phyloP scores from a whole-genome alignment of 768 basidiomycete genomes.

The Lentinula raphanica region DNA sequence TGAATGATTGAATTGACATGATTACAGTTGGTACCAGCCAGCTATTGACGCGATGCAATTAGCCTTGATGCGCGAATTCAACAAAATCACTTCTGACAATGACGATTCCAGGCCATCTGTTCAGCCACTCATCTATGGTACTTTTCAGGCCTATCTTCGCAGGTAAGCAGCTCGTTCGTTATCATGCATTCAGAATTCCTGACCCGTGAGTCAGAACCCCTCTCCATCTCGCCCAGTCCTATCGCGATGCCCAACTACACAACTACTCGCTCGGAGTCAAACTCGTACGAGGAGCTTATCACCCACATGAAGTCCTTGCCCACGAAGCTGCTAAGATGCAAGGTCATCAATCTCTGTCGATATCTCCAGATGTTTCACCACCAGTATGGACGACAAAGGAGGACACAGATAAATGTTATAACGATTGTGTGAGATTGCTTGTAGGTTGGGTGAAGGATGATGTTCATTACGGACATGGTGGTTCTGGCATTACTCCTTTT shows the following conservation, averaged over 20 bases:
- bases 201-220: conserved; percentile 48
- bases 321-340: conserved; percentile 23
- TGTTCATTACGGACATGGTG: no score
- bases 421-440: conserved; percentile 55
- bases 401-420: conserved; percentile 73
- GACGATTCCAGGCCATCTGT: conserved; percentile 18
- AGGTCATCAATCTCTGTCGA: conserved; percentile 32
- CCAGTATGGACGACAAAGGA: conserved; percentile 68
- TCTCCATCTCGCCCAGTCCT: conserved; percentile 54
- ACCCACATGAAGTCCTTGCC: conserved; percentile 64
- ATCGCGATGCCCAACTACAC: conserved; percentile 59
- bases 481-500: background rate
- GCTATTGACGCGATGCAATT: conserved; percentile 79
- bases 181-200: background rate
- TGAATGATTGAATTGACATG: background rate
- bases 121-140: conserved; percentile 75
- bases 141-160: no score
- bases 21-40: conserved; percentile 62
- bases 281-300: conserved; percentile 91
- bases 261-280: conserved; percentile 83
- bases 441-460: conserved; percentile 24
- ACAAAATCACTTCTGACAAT: conserved; percentile 33
- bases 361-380: conserved; percentile 52
- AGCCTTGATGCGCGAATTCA: conserved; percentile 74
- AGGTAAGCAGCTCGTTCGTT: conserved; percentile 39